Base-by-base conservation (phyloP, 2,329 filamentous ascomycete species). In the Dothideomycetes sp. region DNA sequence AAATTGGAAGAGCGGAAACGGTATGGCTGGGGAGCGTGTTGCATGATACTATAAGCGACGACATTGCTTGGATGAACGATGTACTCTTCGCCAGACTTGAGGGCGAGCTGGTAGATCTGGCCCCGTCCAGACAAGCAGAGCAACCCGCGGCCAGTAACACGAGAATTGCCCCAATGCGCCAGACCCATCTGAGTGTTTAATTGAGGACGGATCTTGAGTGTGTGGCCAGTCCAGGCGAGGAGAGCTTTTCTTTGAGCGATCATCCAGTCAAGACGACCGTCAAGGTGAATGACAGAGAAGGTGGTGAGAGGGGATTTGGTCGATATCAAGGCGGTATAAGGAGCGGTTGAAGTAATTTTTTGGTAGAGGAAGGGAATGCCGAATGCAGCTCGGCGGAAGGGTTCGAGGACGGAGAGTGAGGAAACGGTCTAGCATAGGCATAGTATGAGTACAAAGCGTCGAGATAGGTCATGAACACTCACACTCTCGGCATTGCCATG, bases 281-380 rank as follows among this genome's bases (percentile, higher is more conserved):
- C 87, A 36, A 98, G 76, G 58, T 89, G 83, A 18, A 98, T 73
- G 6, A 94, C 78, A 10, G 84, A 80, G 52, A 98, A 88, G 5
- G 87, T 88, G 1, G 88, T 91, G 38, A 82, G 79, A 4, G 85
- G 78, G 4, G 86, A 86, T 59, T 87, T 91, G 17, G 89, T 87
- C 20, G 84, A 84, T 52, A 98, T 82, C 48, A 98, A 69, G 22
- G 87, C 87, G 30, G 84, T 94, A 50, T 95, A 75, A 2, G 91
- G 88, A 33, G 80, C 84, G 1, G 88, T 87, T 1, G 89, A 89
- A 23, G 86, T 82, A 50, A 96, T 77, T 64, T 72, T 74, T 65
- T 96, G 89, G 65, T 96, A 96, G 46, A 98, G 73, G 64, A 98
- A 98, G 1, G 91, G 91, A 36, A 96, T 82, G 50, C 88, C 86